Evolutionary conservation across 306 rosid genomes (phyloP).

Genomic region (Prunus mume): DNA sequence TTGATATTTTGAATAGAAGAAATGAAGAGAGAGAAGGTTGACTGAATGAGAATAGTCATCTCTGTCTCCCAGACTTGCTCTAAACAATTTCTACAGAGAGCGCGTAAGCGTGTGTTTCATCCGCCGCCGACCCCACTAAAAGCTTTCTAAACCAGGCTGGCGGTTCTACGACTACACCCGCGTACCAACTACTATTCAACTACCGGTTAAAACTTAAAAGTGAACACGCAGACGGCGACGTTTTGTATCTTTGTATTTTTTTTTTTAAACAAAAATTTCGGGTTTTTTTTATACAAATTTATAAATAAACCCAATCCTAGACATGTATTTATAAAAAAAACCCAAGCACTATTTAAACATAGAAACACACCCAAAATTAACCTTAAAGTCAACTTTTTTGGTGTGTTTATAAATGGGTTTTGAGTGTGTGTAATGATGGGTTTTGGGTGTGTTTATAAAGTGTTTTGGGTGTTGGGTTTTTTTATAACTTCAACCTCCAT

Average conservation of each 20-base stretch:
- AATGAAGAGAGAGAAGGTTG: not conserved
- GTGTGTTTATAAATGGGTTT: too few species aligned
- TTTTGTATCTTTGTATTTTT: not conserved
- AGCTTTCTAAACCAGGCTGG: not conserved
- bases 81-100: not conserved
- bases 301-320: too few species aligned
- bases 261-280: not conserved
- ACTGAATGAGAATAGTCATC: slow-evolving; percentile 4
- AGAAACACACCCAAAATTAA: too few species aligned
- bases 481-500: too few species aligned
- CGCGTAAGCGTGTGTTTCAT: not conserved
- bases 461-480: too few species aligned
- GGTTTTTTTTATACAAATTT: too few species aligned
- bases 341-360: too few species aligned
- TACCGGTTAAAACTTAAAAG: not conserved
- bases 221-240: not conserved
- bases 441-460: too few species aligned
- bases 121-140: slow-evolving; percentile 12
- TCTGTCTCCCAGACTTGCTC: not conserved
- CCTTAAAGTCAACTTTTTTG: too few species aligned
- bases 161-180: not conserved
- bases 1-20: not conserved
- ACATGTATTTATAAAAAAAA: too few species aligned
- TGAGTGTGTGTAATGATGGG: too few species aligned
- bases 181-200: not conserved